Evolutionary conservation across 371 early-diverging fungal species (phyloP).

Genomic region (Mucor saturninus): DNA sequence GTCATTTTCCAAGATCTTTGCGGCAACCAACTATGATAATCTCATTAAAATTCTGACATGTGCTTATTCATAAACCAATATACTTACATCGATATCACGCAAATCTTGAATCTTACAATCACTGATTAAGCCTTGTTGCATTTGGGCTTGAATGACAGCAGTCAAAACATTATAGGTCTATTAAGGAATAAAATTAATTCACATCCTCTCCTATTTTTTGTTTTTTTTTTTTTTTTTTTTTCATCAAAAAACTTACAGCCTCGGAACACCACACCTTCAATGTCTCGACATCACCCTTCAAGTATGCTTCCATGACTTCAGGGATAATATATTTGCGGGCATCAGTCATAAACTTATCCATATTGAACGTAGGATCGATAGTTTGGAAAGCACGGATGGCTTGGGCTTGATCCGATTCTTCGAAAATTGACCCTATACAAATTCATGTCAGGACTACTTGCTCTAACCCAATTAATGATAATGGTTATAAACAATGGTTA

Average conservation of each 20-base stretch:
- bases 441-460: neutral
- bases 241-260: slow-evolving; percentile 55
- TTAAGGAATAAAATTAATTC: neutral
- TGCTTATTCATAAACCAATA: neutral
- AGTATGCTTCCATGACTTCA: slow-evolving; percentile 95
- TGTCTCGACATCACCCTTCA: slow-evolving; percentile 82
- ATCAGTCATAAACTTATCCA: slow-evolving; percentile 89
- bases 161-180: slow-evolving; percentile 89
- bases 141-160: slow-evolving; percentile 85
- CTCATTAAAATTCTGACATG: neutral
- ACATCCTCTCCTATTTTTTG: neutral
- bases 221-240: no score
- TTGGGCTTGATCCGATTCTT: slow-evolving; percentile 94
- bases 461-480: neutral
- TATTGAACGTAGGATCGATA: slow-evolving; percentile 88
- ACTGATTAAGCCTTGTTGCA: slow-evolving; percentile 84
- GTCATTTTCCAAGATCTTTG: slow-evolving; percentile 91
- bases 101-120: slow-evolving; percentile 95
- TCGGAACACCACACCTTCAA: slow-evolving; percentile 94
- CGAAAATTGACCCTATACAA: slow-evolving; percentile 69
- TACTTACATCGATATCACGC: slow-evolving; percentile 80
- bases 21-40: slow-evolving; percentile 61
- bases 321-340: slow-evolving; percentile 92
- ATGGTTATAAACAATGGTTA: slow-evolving; percentile 22
- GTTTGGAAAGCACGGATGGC: slow-evolving; percentile 82